Base-by-base conservation (phyloP, 2,329 filamentous ascomycete species). In the Thelonectria olida region DNA sequence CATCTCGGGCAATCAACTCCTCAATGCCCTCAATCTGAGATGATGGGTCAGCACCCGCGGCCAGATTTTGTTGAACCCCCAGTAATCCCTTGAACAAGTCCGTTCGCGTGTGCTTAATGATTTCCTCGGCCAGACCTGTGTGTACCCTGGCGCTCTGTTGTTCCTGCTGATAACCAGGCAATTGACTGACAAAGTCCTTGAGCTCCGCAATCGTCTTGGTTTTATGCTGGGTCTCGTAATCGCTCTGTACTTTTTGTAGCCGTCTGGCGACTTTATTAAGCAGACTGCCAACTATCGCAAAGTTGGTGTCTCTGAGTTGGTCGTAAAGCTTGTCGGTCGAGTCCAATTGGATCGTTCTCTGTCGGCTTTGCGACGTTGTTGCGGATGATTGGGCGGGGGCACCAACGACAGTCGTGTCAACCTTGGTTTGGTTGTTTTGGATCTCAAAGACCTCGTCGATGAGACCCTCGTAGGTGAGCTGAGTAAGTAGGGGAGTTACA, bases 11-110 rank as follows among this genome's bases (percentile, higher is more conserved):
- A 67, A 99, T 96, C n/a, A 99, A 84, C 75, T 99, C 96, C 76
- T 96, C 94, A 52, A 99, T 94, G 3, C 88, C 88, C 52, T 97
- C 93, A 71, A 97, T 92, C 73, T 98, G 93, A 22, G 91, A 92
- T 12, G 89, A 92, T 7, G 95, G 92, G 74, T 98, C 96, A 9
- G 92, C 89, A 28, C 95, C 95, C 0, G 94, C 94, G 22, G 93
- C 94, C 44, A 98, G 86, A 73, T 97, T 97, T 75, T 99, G 96
- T 74, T 99, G 96, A 5, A 98, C 92, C 79, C 98, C 96, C 2
- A 99, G 83, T 38, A 93, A 82, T 62, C 92, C 91, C 66, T 90
- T 92, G 81, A 99, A 99, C 58, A 92, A 87, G 71, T 98, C 95
- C 17, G 92, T 91, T 51, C 92, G 88, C 1, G 96, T 99, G 71